Evolutionary conservation across 2,329 filamentous ascomycete species (phyloP).

Genomic region (Pyrenophora seminiperda): DNA sequence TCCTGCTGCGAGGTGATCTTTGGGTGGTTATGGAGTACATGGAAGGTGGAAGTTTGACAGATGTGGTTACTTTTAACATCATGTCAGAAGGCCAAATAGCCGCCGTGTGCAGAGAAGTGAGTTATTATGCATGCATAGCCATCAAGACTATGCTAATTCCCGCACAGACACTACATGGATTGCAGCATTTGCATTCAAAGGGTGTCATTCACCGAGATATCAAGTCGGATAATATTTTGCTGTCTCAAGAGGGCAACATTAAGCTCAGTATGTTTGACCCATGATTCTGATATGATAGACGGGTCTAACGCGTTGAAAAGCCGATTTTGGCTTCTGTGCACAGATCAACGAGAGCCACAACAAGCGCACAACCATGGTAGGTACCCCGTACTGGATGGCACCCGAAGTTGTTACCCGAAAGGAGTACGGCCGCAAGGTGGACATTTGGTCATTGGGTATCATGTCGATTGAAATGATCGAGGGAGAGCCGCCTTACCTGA

Average conservation of each 20-base stretch:
- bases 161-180: slow-evolving; percentile 74
- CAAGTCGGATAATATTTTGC: slow-evolving; percentile 96
- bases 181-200: slow-evolving; percentile 96
- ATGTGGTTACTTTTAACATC: slow-evolving; percentile 98
- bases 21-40: slow-evolving; percentile 99
- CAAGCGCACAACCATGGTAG: slow-evolving; percentile 98
- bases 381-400: slow-evolving; percentile 99
- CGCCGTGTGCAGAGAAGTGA: slow-evolving; percentile 84
- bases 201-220: slow-evolving; percentile 98
- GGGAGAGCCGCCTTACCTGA: slow-evolving; percentile 95
- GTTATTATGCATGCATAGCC: slow-evolving; percentile 24
- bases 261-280: slow-evolving; percentile 77
- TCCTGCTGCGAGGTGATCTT: slow-evolving; percentile 83
- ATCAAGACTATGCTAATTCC: slow-evolving; percentile 14
- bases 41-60: slow-evolving; percentile 96
- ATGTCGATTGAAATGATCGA: slow-evolving; percentile 99
- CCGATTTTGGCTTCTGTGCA: slow-evolving; percentile 98
- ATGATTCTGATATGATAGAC: neutral
- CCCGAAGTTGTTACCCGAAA: slow-evolving; percentile 97
- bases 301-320: slow-evolving; percentile 52
- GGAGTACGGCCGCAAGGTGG: slow-evolving; percentile 97
- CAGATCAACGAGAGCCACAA: slow-evolving; percentile 97
- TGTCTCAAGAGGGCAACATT: slow-evolving; percentile 93
- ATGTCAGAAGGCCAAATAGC: slow-evolving; percentile 99
- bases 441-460: slow-evolving; percentile 98